A percentile compares a stretch with the other conserved stretches of the same genome.
Evolutionary conservation across 768 basidiomycete species (phyloP).

Genomic region (Tylopilus rubrobrunneus): DNA sequence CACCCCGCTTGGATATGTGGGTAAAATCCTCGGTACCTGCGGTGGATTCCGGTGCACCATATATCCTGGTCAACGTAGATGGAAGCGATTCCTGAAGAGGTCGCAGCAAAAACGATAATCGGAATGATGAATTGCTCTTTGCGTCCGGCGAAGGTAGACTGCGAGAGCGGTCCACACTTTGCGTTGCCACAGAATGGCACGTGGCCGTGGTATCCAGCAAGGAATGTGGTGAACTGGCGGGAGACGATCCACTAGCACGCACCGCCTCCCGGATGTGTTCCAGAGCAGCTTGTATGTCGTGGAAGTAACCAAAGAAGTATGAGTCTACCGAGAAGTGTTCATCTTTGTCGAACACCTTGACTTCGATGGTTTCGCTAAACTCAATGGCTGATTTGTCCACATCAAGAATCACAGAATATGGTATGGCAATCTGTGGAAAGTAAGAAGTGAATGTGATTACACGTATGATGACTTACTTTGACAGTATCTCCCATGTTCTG

Average conservation of each 20-base stretch:
- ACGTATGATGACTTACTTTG: slow-evolving; percentile 51
- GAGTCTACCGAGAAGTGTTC: slow-evolving; percentile 79
- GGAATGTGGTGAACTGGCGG: slow-evolving; percentile 19
- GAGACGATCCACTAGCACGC: slow-evolving; percentile 44
- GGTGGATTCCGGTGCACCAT: slow-evolving; percentile 31
- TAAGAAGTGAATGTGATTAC: slow-evolving; percentile 3
- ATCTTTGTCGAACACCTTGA: slow-evolving; percentile 81
- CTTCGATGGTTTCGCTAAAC: slow-evolving; percentile 94
- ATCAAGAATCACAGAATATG: slow-evolving; percentile 84
- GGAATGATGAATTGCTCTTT: slow-evolving; percentile 47
- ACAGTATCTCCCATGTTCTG: slow-evolving; percentile 97
- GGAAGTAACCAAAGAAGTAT: slow-evolving; percentile 95
- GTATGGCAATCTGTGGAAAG: slow-evolving; percentile 75
- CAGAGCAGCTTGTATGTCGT: slow-evolving; percentile 70
- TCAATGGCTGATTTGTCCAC: slow-evolving; percentile 91
- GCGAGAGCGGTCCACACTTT: slow-evolving; percentile 38
- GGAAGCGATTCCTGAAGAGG: slow-evolving; percentile 61
- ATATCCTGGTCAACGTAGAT: slow-evolving; percentile 33
- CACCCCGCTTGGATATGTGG: slow-evolving; percentile 56
- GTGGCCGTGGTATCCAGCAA: slow-evolving; percentile 60
- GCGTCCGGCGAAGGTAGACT: slow-evolving; percentile 34
- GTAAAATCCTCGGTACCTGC: slow-evolving; percentile 62
- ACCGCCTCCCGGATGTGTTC: slow-evolving; percentile 80
- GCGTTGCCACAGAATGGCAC: slow-evolving; percentile 27
- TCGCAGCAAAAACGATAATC: slow-evolving; percentile 59